Conservation (phyloP, 768 basidiomycete species). For the Russula sp. region DNA sequence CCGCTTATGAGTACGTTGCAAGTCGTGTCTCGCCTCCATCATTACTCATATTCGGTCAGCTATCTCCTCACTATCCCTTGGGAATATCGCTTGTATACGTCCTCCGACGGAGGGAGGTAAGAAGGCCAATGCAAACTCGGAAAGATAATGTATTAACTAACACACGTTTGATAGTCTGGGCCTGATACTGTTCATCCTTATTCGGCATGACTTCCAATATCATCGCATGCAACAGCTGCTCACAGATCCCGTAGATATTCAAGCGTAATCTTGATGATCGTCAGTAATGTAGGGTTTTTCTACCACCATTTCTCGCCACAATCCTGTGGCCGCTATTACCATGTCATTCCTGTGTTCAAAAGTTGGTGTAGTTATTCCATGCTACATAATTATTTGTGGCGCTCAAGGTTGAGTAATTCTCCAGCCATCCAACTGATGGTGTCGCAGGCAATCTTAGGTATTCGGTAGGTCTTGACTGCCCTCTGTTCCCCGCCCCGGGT, state of each 20-base stretch:
- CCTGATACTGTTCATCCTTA: constrained; percentile 13
- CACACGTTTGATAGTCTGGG: neutral
- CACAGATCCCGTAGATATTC: constrained; percentile 31
- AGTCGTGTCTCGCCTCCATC: neutral
- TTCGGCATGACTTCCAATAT: constrained; percentile 6
- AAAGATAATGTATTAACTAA: neutral
- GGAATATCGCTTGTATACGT: constrained; percentile 17
- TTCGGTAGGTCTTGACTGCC: constrained; percentile 38
- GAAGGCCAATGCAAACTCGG: neutral
- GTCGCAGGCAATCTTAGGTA: constrained; percentile 58
- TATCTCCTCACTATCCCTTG: constrained; percentile 19
- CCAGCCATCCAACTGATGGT: constrained; percentile 57
- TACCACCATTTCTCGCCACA: constrained; percentile 40
- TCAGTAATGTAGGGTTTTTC: constrained; percentile 61
- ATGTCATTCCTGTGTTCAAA: constrained; percentile 55
- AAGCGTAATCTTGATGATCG: constrained; percentile 42
- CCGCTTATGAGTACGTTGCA: constrained; percentile 18
- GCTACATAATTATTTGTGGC: neutral
- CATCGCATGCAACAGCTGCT: neutral
- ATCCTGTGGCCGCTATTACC: constrained; percentile 44
- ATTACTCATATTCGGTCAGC: constrained; percentile 1
- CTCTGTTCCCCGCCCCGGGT: neutral
- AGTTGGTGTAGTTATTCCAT: constrained; percentile 33
- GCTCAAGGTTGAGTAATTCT: neutral
- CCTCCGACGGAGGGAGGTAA: constrained; percentile 1